Evolutionary conservation across 352 stramenopile genomes (phyloP).

Genomic region (Phytophthora crassamura): DNA sequence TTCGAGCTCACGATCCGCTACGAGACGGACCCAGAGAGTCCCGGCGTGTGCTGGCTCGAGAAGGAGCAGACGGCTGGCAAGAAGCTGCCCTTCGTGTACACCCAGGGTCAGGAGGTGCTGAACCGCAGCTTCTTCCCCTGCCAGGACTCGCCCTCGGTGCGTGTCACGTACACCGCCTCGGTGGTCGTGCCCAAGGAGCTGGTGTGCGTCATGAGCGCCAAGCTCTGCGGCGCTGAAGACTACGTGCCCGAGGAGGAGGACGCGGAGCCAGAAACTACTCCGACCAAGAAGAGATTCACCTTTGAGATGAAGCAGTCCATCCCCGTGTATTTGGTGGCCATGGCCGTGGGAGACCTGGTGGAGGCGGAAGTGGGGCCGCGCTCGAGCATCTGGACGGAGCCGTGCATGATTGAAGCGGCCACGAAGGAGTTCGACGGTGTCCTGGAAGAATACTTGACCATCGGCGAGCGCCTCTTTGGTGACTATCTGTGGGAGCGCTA

Average conservation of each 20-base stretch:
- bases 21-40: constrained; percentile 65
- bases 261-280: constrained; percentile 4
- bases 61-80: constrained; percentile 87
- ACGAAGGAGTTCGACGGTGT: constrained; percentile 80
- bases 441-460: constrained; percentile 73
- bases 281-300: constrained; percentile 49
- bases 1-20: constrained; percentile 65
- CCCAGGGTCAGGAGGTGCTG: constrained; percentile 86
- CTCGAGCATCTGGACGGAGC: constrained; percentile 85
- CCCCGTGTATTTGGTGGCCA: constrained; percentile 85
- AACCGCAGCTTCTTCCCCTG: constrained; percentile 88
- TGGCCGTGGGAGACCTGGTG: constrained; percentile 83
- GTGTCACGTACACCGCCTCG: constrained; percentile 95
- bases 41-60: constrained; percentile 84
- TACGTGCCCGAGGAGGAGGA: constrained; percentile 28
- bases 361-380: constrained; percentile 68
- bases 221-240: constrained; percentile 40
- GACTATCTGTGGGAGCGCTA: constrained; percentile 89
- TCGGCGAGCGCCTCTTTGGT: constrained; percentile 80
- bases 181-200: constrained; percentile 93
- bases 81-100: constrained; percentile 82
- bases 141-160: constrained; percentile 95
- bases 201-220: constrained; percentile 90
- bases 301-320: constrained; percentile 89
- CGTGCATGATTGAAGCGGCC: constrained; percentile 79